A percentile compares a stretch with the other conserved stretches of the same genome.
These are phyloP conservation scores for Saksenaea vasiformis DNA, from an alignment of 371 early-diverging fungal species.

Conservation along the genomic window DNA sequence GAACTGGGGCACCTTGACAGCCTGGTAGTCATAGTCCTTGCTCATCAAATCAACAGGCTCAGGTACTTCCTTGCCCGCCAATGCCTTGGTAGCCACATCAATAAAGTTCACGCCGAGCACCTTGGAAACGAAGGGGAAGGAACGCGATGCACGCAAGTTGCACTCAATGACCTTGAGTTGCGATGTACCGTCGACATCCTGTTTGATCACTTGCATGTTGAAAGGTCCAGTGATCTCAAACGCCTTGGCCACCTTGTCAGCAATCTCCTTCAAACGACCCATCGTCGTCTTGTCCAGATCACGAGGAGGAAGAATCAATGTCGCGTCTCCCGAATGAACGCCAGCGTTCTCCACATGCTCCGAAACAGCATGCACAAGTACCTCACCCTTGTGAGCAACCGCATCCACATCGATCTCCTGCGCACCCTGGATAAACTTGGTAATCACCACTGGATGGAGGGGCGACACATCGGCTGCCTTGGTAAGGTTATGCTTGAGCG, in stretches of 20 bases:
- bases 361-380: slow-evolving; percentile 85
- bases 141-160: slow-evolving; percentile 94
- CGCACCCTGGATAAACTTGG: slow-evolving; percentile 92
- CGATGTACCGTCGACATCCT: slow-evolving; percentile 30
- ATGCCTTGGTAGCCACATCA: slow-evolving; percentile 84
- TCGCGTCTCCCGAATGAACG: slow-evolving; percentile 96
- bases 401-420: slow-evolving; percentile 95
- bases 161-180: slow-evolving; percentile 94
- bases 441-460: slow-evolving; percentile 91
- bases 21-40: slow-evolving; percentile 67
- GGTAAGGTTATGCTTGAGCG: slow-evolving; percentile 70
- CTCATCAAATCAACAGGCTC: slow-evolving; percentile 72
- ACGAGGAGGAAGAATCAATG: slow-evolving; percentile 85
- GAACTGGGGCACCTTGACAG: slow-evolving; percentile 94
- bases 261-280: slow-evolving; percentile 70
- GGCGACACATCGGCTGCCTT: slow-evolving; percentile 88
- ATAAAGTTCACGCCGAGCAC: slow-evolving; percentile 88
- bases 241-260: slow-evolving; percentile 82
- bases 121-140: slow-evolving; percentile 96
- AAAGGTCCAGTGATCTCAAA: slow-evolving; percentile 93
- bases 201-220: slow-evolving; percentile 93
- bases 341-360: slow-evolving; percentile 97
- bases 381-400: slow-evolving; percentile 81
- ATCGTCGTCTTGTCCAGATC: slow-evolving; percentile 70
- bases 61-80: slow-evolving; percentile 63